Evolutionary conservation across 345 rosid species (phyloP).

Genomic region (Toxicodendron radicans): DNA sequence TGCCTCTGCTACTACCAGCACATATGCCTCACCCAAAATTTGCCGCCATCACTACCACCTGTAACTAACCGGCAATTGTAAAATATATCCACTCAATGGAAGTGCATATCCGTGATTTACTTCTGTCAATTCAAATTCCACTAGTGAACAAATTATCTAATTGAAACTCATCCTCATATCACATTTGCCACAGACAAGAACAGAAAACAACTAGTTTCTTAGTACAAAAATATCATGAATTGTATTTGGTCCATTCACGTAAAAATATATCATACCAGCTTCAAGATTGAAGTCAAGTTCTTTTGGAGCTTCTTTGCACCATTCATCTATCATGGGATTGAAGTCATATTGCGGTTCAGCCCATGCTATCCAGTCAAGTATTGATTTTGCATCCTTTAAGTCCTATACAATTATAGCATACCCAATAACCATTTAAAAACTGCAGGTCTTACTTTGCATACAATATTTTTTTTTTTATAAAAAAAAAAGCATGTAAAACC

Average conservation of each 20-base stretch:
- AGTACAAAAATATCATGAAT: neutral
- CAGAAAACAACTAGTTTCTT: neutral
- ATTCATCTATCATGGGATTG: conserved; percentile 96
- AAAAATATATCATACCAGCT: conserved; percentile 64
- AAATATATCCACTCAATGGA: neutral
- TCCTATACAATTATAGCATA: conserved; percentile 52
- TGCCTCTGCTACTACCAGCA: neutral
- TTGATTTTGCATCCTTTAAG: conserved; percentile 83
- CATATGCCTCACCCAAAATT: neutral
- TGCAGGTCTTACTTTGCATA: conserved; percentile 21
- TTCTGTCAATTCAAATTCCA: conserved; percentile 11
- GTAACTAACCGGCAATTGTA: neutral
- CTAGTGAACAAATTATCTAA: conserved; percentile 1
- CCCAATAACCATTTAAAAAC: conserved; percentile 18
- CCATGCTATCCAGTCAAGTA: conserved; percentile 98
- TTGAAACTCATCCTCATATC: neutral
- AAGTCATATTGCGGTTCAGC: conserved; percentile 92
- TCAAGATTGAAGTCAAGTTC: conserved; percentile 85
- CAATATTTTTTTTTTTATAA: too few relatives aligned
- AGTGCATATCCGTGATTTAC: neutral
- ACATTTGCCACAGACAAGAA: neutral
- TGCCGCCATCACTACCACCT: neutral
- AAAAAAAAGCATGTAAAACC: conserved; percentile 45
- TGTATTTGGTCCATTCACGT: conserved; percentile 1
- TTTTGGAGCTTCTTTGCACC: too few relatives aligned